These are phyloP conservation scores for Dendrostoma leiphaemia DNA, from an alignment of 2,329 filamentous ascomycete genomes.

Conservation along the genomic window DNA sequence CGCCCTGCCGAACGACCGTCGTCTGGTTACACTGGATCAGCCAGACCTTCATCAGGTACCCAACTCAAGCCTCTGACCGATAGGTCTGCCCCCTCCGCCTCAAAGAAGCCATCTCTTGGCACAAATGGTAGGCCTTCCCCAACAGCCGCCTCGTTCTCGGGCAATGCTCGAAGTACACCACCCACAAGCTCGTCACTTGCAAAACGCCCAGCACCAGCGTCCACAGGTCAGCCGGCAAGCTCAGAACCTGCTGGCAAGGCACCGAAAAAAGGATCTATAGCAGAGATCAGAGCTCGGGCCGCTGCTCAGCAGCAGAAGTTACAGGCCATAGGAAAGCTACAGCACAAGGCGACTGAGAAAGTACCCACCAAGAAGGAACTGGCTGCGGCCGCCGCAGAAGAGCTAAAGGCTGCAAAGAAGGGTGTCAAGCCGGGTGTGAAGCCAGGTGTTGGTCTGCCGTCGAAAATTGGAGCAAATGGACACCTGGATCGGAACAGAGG, in stretches of 20 bases:
- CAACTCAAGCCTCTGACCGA: conserved; percentile 20
- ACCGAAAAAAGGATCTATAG: conserved; percentile 72
- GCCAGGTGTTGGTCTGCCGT: conserved; percentile 5
- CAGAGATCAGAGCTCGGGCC: conserved; percentile 71
- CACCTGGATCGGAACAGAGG: conserved; percentile 7
- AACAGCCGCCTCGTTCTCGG: conserved; percentile 10
- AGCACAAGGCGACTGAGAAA: conserved; percentile 71
- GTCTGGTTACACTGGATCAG: conserved; percentile 18
- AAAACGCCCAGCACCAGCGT: conserved; percentile 5
- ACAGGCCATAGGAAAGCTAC: conserved; percentile 67
- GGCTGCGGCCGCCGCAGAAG: conserved; percentile 43
- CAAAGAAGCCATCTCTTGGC: conserved; percentile 13
- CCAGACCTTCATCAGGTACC: conserved; percentile 22
- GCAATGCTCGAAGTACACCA: neutral
- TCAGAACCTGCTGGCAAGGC: conserved; percentile 40
- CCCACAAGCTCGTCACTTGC: neutral
- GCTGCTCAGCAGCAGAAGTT: conserved; percentile 62
- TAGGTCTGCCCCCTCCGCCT: conserved; percentile 16
- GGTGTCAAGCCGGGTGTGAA: conserved; percentile 16
- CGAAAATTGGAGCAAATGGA: conserved; percentile 21
- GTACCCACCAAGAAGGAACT: conserved; percentile 55
- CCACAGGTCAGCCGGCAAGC: conserved; percentile 8
- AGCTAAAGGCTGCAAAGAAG: conserved; percentile 26
- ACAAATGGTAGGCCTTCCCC: conserved; percentile 13
- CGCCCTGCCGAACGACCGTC: conserved; percentile 18